Evolutionary conservation across 192 early-diverging fungal species (phyloP), one percentile per base, ranked within the genome.

Genomic region (Coemansia sp.): DNA sequence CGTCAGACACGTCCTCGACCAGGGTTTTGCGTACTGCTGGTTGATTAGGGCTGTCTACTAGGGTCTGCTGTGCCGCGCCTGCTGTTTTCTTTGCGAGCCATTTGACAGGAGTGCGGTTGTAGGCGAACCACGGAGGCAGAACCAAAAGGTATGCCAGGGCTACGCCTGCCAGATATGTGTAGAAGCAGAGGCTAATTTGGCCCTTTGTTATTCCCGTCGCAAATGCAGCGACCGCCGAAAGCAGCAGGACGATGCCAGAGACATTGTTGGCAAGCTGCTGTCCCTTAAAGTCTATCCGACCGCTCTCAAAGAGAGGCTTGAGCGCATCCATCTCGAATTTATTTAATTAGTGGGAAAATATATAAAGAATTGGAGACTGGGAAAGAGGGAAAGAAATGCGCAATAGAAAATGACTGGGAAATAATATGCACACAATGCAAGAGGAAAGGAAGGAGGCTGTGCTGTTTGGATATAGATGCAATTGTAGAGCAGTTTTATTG

Each of bases 241-340:
- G 35, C 11, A 46, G 50, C 22, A 64, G 27, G 10, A 67, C 39
- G 42, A 37, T 39, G 9, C 49, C 64, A 2, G 72, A 30, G 46
- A 75, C 9, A 26, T 36, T 55, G 56, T 54, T 56, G 9, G 65
- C 72, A n/a, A 50, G 53, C 25, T 53, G 19, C 60, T 75, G 72
- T 19, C 72, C 72, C n/a, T 27, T 30, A 43, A 75, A 75, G 53
- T 75, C 72, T 46, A 75, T 75, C 17, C 72, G 42, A 20, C 72
- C 72, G 47, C 72, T 60, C 47, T 67, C 72, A 8, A 64, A 49
- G 15, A 67, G 50, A 0, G 64, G 56, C 55, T 44, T 62, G 15
- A 75, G 52, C 55, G 60, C 39, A 52, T 63, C 65, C 72, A 75
- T 67, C 2, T 4, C 43, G n/a, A n/a, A n/a, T n/a, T n/a, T n/a